Evolutionary conservation across 441 rosid species (phyloP), one percentile per base, ranked within the genome.

Genomic region (Eruca vesicaria): DNA sequence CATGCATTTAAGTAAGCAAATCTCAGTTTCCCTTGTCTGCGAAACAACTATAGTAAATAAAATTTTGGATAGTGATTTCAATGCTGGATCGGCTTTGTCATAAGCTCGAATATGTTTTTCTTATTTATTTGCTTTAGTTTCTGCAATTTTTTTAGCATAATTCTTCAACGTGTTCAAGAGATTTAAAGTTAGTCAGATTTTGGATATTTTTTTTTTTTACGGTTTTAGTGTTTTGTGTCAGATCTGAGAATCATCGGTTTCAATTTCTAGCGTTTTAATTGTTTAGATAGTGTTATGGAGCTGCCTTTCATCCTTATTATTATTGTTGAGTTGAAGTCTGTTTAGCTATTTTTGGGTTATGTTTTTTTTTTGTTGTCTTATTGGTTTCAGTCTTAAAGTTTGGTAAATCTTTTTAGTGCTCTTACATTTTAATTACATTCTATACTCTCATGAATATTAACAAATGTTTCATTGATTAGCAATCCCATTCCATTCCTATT

Each of bases 171-270:
- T 60, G 59, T 45, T 61, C n/a, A 28, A 15, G 5, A 6, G 5
- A 33, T n/a, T 66, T 31, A 36, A 16, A 21, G 10, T 41, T 58
- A n/a, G 12, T 14, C 35, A 15, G 28, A 15, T 68, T 60, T 56
- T 52, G 7, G 23, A 11, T 52, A 9, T 50, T 50, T 7, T 48
- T 52, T 14, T 50, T 50, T 7, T 48, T 18, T 50, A 55, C 4
- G 52, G 20, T 35, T 66, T 18, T 50, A 66, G 60, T 52, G 58
- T 66, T 78, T n/a, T 36, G 55, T 35, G 18, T 67, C 74, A 78
- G 81, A 78, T 78, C 81, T 78, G 64, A 23, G 52, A 72, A 77
- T 21, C 36, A 59, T 65, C 68, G 36, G 35, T 26, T 70, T 68
- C 52, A 23, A 36, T 68, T 41, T 56, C 52, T 65, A 19, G 8